Evolutionary conservation across 2,329 filamentous ascomycete species (phyloP), one percentile per base, ranked within the genome.

Genomic region (Trichothecium roseum): DNA sequence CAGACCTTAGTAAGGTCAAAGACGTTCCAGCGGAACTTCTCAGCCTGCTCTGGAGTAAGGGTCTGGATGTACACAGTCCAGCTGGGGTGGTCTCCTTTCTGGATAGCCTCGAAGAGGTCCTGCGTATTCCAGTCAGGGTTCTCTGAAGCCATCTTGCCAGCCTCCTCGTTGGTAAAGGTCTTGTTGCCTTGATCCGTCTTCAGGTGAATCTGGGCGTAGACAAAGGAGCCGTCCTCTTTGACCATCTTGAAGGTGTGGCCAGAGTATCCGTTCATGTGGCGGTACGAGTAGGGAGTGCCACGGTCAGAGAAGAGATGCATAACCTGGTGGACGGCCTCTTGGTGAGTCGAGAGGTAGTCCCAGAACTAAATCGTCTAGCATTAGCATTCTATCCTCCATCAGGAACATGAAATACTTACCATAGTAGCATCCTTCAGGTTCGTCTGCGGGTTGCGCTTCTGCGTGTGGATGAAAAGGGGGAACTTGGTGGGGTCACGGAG

Each of bases 401-500:
- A n/a, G n/a, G n/a, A n/a, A n/a, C n/a, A n/a, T n/a, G n/a, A n/a
- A n/a, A n/a, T n/a, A 22, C 35, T 36, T 31, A 38, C 32, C 62
- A 75, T 74, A 35, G 74, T 81, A 13, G 78, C 75, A 55, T 83
- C 74, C 32, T 74, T 78, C 35, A 84, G 59, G 54, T 85, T 80
- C 26, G 78, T 84, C 44, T 76, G 69, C 1, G 81, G 81, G 56
- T 86, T 69, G 33, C 80, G 71, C 68, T 86, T 86, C 58, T 87
- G 82, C 4, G 80, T 82, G 62, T 84, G 81, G 42, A 84, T 84
- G 57, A 85, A 80, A 50, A 78, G 62, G 26, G 81, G 81, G 60
- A 84, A 86, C 54, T 85, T 84, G 49, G 72, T 69, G 3, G 81
- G 79, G 46, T 86, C 82, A 30, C 81, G 69, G 17, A 86, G 49